phyloP scores from a whole-genome alignment of 306 rosid genomes.

The Styphnolobium japonicum region DNA sequence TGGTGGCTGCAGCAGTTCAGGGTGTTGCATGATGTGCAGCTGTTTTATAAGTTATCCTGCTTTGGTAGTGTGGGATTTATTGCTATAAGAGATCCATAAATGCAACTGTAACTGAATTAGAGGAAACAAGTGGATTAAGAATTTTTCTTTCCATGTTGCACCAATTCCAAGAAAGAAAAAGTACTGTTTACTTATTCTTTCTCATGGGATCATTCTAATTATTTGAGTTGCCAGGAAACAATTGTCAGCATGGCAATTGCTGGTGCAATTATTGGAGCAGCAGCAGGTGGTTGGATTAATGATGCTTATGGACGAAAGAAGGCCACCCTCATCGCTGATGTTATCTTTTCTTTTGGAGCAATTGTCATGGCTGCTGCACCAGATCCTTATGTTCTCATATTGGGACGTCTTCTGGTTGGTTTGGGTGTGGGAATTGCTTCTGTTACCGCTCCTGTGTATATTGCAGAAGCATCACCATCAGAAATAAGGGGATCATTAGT shows the following conservation, averaged over 20 bases:
- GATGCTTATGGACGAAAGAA: slow-evolving; percentile 75
- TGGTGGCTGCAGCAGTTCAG: no score
- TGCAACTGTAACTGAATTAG: neutral
- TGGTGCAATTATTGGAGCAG: slow-evolving; percentile 83
- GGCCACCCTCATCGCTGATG: slow-evolving; percentile 76
- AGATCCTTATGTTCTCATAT: slow-evolving; percentile 63
- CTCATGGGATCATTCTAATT: neutral
- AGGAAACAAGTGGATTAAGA: neutral
- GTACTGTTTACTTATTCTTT: neutral
- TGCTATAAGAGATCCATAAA: neutral
- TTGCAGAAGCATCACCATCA: slow-evolving; percentile 90
- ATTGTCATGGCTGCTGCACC: slow-evolving; percentile 75
- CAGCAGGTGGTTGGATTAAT: slow-evolving; percentile 81
- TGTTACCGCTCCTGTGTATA: slow-evolving; percentile 89
- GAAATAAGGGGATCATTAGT: slow-evolving; percentile 86
- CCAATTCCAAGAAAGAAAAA: neutral
- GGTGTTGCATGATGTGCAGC: no score
- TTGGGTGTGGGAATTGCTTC: slow-evolving; percentile 76
- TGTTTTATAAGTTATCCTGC: neutral
- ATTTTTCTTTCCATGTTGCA: neutral
- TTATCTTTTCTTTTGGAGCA: slow-evolving; percentile 63
- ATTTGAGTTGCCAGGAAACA: slow-evolving; percentile 55
- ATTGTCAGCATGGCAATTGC: slow-evolving; percentile 89
- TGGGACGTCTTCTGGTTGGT: slow-evolving; percentile 75
- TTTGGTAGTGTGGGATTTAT: neutral